These are phyloP conservation scores for Volvariella surrecta DNA, from an alignment of 1,284 basidiomycete species.

Conservation along the genomic window DNA sequence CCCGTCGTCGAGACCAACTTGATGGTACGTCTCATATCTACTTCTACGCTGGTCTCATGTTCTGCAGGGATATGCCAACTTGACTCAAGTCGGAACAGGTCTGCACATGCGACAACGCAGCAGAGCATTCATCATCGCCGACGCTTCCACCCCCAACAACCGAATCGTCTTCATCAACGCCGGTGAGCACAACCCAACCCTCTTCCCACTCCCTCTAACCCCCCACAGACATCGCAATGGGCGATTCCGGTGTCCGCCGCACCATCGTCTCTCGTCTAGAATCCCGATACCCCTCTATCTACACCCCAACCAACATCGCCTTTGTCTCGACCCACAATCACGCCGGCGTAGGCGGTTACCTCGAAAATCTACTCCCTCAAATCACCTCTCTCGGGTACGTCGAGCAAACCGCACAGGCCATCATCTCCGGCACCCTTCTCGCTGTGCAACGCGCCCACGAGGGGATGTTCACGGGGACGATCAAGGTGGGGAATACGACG, in stretches of 20 bases:
- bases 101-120: constrained; percentile 75
- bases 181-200: constrained; percentile 27
- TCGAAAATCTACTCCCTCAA: constrained; percentile 71
- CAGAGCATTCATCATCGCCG: constrained; percentile 72
- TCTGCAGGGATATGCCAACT: constrained; percentile 60
- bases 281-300: constrained; percentile 50
- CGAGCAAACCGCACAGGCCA: constrained; percentile 58
- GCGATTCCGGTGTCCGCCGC: constrained; percentile 70
- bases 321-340: constrained; percentile 74
- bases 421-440: constrained; percentile 59
- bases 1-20: constrained; percentile 73
- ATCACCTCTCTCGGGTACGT: constrained; percentile 72
- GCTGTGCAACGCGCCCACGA: constrained; percentile 65
- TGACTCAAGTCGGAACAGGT: constrained; percentile 67
- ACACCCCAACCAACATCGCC: constrained; percentile 66
- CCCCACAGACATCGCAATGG: constrained; percentile 63
- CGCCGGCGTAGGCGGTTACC: constrained; percentile 73
- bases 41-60: constrained; percentile 5
- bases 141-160: constrained; percentile 41
- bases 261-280: constrained; percentile 55
- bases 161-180: constrained; percentile 73
- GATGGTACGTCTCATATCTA: constrained; percentile 37
- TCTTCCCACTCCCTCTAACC: constrained; percentile 3
- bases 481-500: constrained; percentile 62
- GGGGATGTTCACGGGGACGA: constrained; percentile 47